Percentiles rank a stretch among this genome's conserved stretches.
Conservation (phyloP, 176 grass and related monocot species). For the Zea luxurians region DNA sequence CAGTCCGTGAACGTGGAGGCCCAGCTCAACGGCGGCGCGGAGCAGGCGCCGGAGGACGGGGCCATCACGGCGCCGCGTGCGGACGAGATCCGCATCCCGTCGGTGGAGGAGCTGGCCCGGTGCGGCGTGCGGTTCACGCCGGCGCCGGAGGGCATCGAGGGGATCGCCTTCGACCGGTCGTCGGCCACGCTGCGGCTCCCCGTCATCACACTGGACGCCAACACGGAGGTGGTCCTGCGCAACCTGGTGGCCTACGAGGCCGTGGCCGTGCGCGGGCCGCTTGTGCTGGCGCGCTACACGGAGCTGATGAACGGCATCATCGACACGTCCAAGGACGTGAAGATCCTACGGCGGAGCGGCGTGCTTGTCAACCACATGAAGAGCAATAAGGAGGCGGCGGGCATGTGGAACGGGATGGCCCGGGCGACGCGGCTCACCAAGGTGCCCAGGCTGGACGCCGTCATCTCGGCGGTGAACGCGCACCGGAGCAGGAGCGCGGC, state of each 20-base stretch:
- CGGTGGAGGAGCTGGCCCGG: background rate
- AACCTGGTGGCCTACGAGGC: constrained; percentile 73
- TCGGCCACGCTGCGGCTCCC: constrained; percentile 19
- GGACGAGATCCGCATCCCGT: constrained; percentile 13
- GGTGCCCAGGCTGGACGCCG: constrained; percentile 53
- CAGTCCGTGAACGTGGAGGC: constrained; percentile 3
- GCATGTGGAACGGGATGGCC: constrained; percentile 65
- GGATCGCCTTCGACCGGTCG: background rate
- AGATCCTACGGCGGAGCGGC: constrained; percentile 46
- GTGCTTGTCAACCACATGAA: constrained; percentile 64
- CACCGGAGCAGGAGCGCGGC: constrained; percentile 42
- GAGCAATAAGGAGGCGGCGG: constrained; percentile 51
- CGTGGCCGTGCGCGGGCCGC: constrained; percentile 45
- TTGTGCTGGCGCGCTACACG: constrained; percentile 57
- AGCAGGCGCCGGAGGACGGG: background rate
- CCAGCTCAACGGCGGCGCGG: background rate
- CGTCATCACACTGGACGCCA: constrained; percentile 32
- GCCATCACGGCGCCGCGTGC: background rate
- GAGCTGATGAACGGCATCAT: constrained; percentile 83
- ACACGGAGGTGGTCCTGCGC: constrained; percentile 49
- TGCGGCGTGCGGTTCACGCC: constrained; percentile 12
- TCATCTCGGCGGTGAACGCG: constrained; percentile 54
- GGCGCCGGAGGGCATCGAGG: constrained; percentile 28
- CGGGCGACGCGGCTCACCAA: constrained; percentile 51
- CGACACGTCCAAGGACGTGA: constrained; percentile 59